Evolutionary conservation across 306 rosid species (phyloP).

Genomic region (Dryas drummondii): DNA sequence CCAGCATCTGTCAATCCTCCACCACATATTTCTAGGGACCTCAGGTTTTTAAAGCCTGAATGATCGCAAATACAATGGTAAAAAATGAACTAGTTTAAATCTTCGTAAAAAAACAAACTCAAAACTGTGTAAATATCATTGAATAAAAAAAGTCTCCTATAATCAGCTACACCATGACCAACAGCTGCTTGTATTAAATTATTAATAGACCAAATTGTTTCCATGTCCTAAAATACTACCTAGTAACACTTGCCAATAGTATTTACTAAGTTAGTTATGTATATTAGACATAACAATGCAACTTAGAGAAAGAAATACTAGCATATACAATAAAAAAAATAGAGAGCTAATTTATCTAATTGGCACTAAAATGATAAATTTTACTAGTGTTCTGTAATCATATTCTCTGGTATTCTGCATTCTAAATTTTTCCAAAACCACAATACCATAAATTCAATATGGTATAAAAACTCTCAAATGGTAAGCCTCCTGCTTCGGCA

Average conservation of each 20-base stretch:
- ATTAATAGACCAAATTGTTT: background rate
- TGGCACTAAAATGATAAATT: background rate
- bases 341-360: background rate
- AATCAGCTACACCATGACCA: background rate
- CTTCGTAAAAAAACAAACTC: background rate
- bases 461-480: background rate
- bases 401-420: background rate
- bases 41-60: slow-evolving; percentile 81
- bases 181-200: background rate
- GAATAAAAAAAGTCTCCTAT: background rate
- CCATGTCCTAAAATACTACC: background rate
- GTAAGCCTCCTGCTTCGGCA: background rate
- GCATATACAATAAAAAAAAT: background rate
- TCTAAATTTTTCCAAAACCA: background rate
- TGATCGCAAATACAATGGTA: slow-evolving; percentile 16
- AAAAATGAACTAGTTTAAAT: background rate
- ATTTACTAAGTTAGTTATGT: background rate
- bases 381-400: background rate
- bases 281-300: background rate
- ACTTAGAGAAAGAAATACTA: background rate
- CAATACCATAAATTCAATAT: background rate
- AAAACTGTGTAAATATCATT: background rate
- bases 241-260: background rate
- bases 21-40: slow-evolving; percentile 90
- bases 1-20: slow-evolving; percentile 97